phyloP scores from a whole-genome alignment of 495 filamentous ascomycete species.

The Penicillium angulare region DNA sequence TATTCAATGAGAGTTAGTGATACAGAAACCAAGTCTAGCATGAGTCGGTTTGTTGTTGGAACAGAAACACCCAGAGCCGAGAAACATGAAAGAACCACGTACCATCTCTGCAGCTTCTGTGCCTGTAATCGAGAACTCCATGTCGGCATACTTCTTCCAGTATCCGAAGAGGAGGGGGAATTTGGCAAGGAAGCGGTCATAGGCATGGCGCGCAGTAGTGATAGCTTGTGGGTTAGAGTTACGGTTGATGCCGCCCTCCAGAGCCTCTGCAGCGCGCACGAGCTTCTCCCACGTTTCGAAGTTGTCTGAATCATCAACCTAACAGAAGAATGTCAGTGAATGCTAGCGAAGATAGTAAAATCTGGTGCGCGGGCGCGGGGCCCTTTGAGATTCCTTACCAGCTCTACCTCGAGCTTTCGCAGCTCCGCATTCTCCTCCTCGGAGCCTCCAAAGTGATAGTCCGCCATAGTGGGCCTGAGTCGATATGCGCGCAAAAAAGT shows the following conservation, averaged over 20 bases:
- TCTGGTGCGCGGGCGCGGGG: neutral
- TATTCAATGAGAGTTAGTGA: constrained; percentile 31
- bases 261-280: constrained; percentile 72
- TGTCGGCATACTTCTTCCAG: constrained; percentile 99
- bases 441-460: constrained; percentile 69
- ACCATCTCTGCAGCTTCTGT: constrained; percentile 99
- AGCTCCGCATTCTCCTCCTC: constrained; percentile 87
- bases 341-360: constrained; percentile 1
- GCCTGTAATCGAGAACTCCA: constrained; percentile 94
- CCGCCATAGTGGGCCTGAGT: constrained; percentile 20
- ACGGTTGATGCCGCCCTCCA: constrained; percentile 91
- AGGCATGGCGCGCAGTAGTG: constrained; percentile 75
- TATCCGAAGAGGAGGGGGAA: constrained; percentile 97
- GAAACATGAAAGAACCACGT: constrained; percentile 19
- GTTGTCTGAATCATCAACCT: constrained; percentile 78
- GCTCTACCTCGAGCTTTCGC: constrained; percentile 70
- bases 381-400: constrained; percentile 50
- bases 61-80: too few relatives aligned
- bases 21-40: too few relatives aligned
- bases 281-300: constrained; percentile 96
- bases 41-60: too few relatives aligned
- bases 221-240: constrained; percentile 96
- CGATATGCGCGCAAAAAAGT: neutral
- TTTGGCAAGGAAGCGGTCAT: constrained; percentile 91
- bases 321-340: neutral